Conservation (phyloP, 108 stramenopile genomes). For the Skeletonema tropicum region DNA sequence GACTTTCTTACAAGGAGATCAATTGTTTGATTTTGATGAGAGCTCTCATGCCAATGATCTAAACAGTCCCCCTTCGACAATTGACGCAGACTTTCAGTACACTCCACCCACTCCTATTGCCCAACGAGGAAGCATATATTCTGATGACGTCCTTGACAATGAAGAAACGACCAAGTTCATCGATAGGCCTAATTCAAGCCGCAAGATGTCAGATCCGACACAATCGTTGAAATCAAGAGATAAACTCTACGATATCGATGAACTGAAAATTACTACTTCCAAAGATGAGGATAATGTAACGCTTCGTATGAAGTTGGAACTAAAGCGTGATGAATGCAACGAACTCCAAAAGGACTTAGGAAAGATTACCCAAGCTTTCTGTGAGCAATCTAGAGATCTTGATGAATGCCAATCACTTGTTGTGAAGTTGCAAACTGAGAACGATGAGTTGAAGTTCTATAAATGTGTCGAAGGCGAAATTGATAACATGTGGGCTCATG, state of each 20-base stretch:
- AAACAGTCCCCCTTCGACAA: background rate
- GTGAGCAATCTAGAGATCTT: background rate
- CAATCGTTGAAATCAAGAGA: background rate
- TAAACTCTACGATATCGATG: background rate
- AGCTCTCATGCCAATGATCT: background rate
- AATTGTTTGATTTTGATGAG: background rate
- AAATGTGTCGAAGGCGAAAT: background rate
- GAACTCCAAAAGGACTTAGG: background rate
- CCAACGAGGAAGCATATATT: background rate
- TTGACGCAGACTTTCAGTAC: background rate
- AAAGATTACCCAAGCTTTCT: conserved; percentile 1
- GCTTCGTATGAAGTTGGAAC: background rate
- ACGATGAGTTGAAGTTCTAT: background rate
- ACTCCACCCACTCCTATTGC: background rate
- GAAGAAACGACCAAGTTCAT: background rate
- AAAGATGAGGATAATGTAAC: background rate
- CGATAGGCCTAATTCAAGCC: background rate
- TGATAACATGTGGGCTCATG: background rate
- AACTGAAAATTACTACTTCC: background rate
- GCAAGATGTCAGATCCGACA: background rate
- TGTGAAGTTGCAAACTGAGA: background rate
- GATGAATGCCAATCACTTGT: background rate
- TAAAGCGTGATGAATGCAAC: background rate
- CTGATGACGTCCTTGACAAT: background rate
- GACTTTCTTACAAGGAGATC: background rate